These are phyloP conservation scores for Diaporthe helianthi DNA, from an alignment of 2,329 filamentous ascomycete genomes.

Conservation along the genomic window DNA sequence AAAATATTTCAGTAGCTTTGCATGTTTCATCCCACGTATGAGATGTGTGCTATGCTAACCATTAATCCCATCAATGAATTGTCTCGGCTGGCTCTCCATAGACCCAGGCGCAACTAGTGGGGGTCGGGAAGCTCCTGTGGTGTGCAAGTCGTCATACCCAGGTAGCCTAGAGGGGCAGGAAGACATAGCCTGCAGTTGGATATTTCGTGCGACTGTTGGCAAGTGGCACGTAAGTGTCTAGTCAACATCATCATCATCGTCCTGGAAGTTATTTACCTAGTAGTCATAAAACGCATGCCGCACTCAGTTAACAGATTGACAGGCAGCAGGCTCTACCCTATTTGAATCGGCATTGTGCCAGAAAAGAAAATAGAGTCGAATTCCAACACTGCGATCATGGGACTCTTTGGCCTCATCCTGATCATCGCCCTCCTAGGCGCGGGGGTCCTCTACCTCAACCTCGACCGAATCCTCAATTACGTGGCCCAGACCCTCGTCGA, in stretches of 20 bases:
- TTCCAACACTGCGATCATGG: background rate
- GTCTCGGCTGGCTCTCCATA: background rate
- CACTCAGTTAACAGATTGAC: no score
- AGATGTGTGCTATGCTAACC: background rate
- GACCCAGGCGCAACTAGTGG: background rate
- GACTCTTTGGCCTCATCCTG: background rate
- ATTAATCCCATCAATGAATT: slow-evolving; percentile 16
- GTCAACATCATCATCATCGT: background rate
- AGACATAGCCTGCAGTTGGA: background rate
- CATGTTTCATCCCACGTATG: slow-evolving; percentile 4
- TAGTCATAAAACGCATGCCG: no score
- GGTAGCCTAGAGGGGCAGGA: background rate
- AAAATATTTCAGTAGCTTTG: no score
- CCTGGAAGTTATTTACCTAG: no score
- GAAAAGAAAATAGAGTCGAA: background rate
- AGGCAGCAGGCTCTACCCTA: background rate
- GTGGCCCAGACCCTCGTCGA: slow-evolving; percentile 16
- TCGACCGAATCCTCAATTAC: slow-evolving; percentile 13
- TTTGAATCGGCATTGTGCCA: background rate
- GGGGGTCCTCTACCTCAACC: background rate
- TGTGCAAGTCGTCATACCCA: slow-evolving; percentile 8
- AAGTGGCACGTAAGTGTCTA: background rate
- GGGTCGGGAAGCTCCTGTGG: slow-evolving; percentile 6
- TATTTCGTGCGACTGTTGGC: slow-evolving; percentile 17
- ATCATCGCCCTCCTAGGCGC: slow-evolving; percentile 7